Conservation (phyloP, 805 yeast genomes). For the Starmera pachycereana region DNA sequence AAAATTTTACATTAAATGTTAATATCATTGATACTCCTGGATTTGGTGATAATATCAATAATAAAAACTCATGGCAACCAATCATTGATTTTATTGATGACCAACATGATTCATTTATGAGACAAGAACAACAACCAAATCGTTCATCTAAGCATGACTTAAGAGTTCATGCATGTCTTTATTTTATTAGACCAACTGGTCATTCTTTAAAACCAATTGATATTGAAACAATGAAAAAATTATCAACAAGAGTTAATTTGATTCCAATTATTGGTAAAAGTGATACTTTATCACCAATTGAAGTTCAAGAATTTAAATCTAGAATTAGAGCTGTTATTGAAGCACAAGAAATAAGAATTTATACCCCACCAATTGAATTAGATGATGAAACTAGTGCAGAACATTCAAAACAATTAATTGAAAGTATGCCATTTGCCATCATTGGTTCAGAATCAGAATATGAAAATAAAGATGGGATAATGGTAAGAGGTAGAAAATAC, state of each 20-base stretch:
- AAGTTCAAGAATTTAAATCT: constrained; percentile 56
- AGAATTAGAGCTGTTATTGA: constrained; percentile 76
- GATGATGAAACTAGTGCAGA: constrained; percentile 71
- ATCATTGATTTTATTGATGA: constrained; percentile 83
- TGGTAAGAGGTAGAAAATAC: constrained; percentile 71
- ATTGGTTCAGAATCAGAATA: constrained; percentile 68
- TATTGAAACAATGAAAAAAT: constrained; percentile 77
- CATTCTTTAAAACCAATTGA: constrained; percentile 82
- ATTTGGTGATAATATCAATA: constrained; percentile 84
- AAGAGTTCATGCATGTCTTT: constrained; percentile 84
- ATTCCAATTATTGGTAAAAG: constrained; percentile 85
- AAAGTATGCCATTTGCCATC: constrained; percentile 80
- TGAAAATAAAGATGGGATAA: constrained; percentile 51
- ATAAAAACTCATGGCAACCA: constrained; percentile 79
- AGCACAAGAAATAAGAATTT: constrained; percentile 73
- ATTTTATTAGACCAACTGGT: constrained; percentile 87
- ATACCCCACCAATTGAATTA: constrained; percentile 72
- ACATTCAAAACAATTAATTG: constrained; percentile 71
- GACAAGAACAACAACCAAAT: constrained; percentile 86
- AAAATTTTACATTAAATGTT: constrained; percentile 65
- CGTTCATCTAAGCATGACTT: constrained; percentile 61
- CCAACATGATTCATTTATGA: constrained; percentile 81
- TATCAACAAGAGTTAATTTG: constrained; percentile 72
- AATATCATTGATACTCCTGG: constrained; percentile 91
- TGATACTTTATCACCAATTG: constrained; percentile 71